These are phyloP conservation scores for Henckelia pumila DNA, from an alignment of 257 asterid species.

Conservation along the genomic window DNA sequence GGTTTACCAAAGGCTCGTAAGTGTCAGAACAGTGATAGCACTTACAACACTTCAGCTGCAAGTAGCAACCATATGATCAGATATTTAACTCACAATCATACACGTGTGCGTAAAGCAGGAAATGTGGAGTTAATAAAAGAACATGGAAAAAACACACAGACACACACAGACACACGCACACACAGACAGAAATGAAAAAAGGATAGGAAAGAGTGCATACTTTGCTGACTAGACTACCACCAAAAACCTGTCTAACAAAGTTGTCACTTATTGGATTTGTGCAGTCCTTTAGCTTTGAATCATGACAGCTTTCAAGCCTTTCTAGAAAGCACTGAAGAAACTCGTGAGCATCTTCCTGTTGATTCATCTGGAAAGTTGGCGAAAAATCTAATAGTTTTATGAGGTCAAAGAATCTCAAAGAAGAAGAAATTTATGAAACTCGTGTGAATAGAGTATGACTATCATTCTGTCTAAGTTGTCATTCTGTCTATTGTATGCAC, in stretches of 20 bases:
- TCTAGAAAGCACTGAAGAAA: conserved; percentile 84
- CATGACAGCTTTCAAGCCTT: conserved; percentile 52
- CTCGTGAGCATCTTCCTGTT: conserved; percentile 92
- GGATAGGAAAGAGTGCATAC: conserved; percentile 38
- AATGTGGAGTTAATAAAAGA: no score
- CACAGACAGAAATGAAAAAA: no score
- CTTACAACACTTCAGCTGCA: conserved; percentile 85
- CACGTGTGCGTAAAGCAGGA: not conserved
- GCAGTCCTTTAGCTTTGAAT: conserved; percentile 20
- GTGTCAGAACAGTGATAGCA: conserved; percentile 83
- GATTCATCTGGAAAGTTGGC: conserved; percentile 51
- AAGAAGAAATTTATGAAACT: conserved; percentile 9
- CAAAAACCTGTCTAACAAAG: conserved; percentile 68
- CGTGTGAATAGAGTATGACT: not conserved
- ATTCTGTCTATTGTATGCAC: not conserved
- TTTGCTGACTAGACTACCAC: conserved; percentile 76
- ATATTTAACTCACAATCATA: not conserved
- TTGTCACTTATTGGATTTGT: conserved; percentile 34
- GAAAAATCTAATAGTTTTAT: conserved; percentile 58
- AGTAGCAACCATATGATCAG: conserved; percentile 22
- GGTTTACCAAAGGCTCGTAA: conserved; percentile 74
- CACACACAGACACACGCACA: no score
- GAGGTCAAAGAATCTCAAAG: conserved; percentile 45
- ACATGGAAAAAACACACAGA: not conserved
- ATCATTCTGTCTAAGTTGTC: not conserved